Conservation (phyloP, 768 basidiomycete genomes). For the Hypsizygus marmoreus region DNA sequence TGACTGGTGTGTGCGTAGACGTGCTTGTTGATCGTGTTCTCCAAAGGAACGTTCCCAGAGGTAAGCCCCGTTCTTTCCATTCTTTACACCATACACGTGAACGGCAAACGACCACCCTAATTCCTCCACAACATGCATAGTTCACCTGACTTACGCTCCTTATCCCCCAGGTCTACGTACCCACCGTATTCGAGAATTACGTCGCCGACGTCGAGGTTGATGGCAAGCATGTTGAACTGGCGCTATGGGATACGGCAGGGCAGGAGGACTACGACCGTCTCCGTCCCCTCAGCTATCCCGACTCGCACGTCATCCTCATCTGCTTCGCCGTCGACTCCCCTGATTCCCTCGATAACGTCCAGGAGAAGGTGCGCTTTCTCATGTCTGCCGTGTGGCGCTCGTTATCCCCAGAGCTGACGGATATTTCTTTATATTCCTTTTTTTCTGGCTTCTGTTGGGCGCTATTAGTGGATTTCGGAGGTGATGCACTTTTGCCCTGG, state of each 20-base stretch:
- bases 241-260: slow-evolving; percentile 99
- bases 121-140: neutral
- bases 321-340: slow-evolving; percentile 98
- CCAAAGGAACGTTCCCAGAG: slow-evolving; percentile 96
- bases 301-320: slow-evolving; percentile 99
- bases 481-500: slow-evolving; percentile 97
- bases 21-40: slow-evolving; percentile 94
- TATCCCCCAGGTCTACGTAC: slow-evolving; percentile 85
- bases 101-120: neutral
- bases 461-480: slow-evolving; percentile 91
- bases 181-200: slow-evolving; percentile 99
- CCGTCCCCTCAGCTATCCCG: slow-evolving; percentile 95
- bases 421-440: slow-evolving; percentile 4
- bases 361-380: slow-evolving; percentile 84
- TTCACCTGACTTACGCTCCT: slow-evolving; percentile 4
- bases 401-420: too few relatives aligned
- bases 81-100: neutral
- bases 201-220: slow-evolving; percentile 99
- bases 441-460: slow-evolving; percentile 5
- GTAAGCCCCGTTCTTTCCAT: slow-evolving; percentile 40
- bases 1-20: slow-evolving; percentile 49
- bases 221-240: slow-evolving; percentile 97
- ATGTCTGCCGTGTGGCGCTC: neutral
- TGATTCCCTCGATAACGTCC: slow-evolving; percentile 98
- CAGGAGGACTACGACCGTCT: slow-evolving; percentile 99